Conservation (phyloP, 2,329 filamentous ascomycete genomes). For the Stromatinia cepivora region DNA sequence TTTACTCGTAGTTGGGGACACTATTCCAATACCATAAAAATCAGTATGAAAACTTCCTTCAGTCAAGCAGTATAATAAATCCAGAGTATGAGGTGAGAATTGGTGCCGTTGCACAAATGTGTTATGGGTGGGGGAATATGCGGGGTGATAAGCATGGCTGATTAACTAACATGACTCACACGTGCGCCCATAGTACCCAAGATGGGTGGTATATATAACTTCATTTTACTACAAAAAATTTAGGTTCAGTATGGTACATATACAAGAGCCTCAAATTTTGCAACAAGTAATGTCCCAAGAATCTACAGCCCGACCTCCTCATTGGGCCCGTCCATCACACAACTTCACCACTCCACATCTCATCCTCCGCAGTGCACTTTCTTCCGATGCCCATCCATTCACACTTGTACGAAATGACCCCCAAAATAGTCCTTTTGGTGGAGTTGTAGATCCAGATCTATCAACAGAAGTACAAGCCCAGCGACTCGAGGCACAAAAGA, state of each 20-base stretch:
- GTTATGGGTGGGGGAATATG: neutral
- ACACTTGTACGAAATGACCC: slow-evolving; percentile 24
- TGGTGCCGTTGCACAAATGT: too few species aligned
- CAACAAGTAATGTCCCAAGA: neutral
- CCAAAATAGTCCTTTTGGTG: slow-evolving; percentile 25
- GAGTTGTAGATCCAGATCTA: slow-evolving; percentile 2
- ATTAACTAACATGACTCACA: neutral
- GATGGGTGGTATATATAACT: neutral
- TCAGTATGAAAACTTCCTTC: neutral
- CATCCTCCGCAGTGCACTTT: slow-evolving; percentile 24
- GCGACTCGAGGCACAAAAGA: slow-evolving; percentile 1
- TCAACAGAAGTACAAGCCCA: neutral
- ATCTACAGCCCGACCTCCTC: slow-evolving; percentile 13
- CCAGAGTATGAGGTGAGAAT: too few species aligned
- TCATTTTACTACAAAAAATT: neutral
- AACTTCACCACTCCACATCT: slow-evolving; percentile 23
- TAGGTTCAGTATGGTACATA: neutral
- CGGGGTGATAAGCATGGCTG: neutral
- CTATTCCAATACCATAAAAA: neutral
- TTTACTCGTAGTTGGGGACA: neutral
- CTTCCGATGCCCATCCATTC: slow-evolving; percentile 17
- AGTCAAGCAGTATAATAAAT: neutral
- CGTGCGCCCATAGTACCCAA: too few species aligned
- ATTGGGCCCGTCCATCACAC: slow-evolving; percentile 21
- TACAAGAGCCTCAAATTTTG: neutral